Conservation (phyloP, 257 asterid genomes). For the Solanum pinnatisectum region DNA sequence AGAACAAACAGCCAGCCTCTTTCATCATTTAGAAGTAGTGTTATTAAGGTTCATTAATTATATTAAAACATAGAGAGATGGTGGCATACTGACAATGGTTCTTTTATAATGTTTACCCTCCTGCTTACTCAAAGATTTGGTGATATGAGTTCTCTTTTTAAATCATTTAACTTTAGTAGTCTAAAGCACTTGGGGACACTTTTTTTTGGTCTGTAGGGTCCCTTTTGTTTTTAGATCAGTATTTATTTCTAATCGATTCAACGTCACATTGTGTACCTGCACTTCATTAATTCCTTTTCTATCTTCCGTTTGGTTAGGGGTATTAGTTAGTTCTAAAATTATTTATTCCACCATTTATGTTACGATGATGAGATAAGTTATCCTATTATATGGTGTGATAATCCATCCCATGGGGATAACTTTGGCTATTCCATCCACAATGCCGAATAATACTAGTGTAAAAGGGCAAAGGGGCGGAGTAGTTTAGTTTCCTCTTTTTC, state of each 20-base stretch:
- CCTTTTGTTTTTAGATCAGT: neutral
- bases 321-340: no score
- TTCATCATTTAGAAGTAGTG: neutral
- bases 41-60: neutral
- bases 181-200: neutral
- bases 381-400: no score
- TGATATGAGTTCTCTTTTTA: neutral
- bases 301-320: neutral
- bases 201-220: neutral
- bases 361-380: neutral
- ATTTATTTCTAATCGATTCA: neutral
- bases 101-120: slow-evolving; percentile 1
- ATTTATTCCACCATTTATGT: neutral
- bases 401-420: neutral
- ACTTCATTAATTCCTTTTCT: neutral
- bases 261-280: neutral
- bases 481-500: no score
- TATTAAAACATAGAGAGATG: neutral
- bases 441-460: neutral
- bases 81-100: slow-evolving; percentile 11
- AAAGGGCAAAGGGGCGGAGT: neutral
- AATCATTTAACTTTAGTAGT: neutral
- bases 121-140: neutral
- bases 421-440: neutral
- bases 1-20: neutral